Conservation (phyloP, 1,284 basidiomycete genomes). For the Malassezia cuniculi region DNA sequence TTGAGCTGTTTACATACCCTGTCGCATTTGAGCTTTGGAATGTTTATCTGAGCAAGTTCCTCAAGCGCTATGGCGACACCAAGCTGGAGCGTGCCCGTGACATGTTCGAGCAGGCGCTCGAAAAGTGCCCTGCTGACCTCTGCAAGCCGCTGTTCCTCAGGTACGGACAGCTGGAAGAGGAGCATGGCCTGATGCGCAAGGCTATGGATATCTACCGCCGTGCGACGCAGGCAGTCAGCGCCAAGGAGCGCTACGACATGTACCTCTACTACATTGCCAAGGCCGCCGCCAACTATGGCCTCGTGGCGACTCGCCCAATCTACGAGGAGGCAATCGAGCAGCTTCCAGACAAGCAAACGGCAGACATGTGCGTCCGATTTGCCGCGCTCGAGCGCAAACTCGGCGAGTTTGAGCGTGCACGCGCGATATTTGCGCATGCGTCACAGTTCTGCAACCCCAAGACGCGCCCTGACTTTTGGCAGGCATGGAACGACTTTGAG, state of each 20-base stretch:
- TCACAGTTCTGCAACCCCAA: slow-evolving; percentile 93
- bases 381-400: slow-evolving; percentile 91
- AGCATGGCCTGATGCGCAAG: slow-evolving; percentile 82
- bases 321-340: slow-evolving; percentile 92
- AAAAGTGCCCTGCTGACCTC: slow-evolving; percentile 85
- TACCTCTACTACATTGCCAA: slow-evolving; percentile 95
- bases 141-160: slow-evolving; percentile 90
- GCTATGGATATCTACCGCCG: slow-evolving; percentile 94
- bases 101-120: slow-evolving; percentile 91
- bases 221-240: slow-evolving; percentile 69
- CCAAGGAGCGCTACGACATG: slow-evolving; percentile 94
- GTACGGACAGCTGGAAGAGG: slow-evolving; percentile 89
- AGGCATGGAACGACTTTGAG: slow-evolving; percentile 92
- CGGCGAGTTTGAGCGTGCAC: slow-evolving; percentile 92
- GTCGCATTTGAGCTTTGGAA: slow-evolving; percentile 99
- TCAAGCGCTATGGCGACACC: slow-evolving; percentile 83
- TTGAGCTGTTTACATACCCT: slow-evolving; percentile 93
- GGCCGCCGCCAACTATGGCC: slow-evolving; percentile 77
- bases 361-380: slow-evolving; percentile 94
- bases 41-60: slow-evolving; percentile 91
- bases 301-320: slow-evolving; percentile 88
- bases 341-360: slow-evolving; percentile 81
- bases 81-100: slow-evolving; percentile 91
- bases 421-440: slow-evolving; percentile 90
- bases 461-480: slow-evolving; percentile 73